These are phyloP conservation scores for Yamadazyma sp. DNA, from an alignment of 1,139 yeast genomes.

Conservation along the genomic window DNA sequence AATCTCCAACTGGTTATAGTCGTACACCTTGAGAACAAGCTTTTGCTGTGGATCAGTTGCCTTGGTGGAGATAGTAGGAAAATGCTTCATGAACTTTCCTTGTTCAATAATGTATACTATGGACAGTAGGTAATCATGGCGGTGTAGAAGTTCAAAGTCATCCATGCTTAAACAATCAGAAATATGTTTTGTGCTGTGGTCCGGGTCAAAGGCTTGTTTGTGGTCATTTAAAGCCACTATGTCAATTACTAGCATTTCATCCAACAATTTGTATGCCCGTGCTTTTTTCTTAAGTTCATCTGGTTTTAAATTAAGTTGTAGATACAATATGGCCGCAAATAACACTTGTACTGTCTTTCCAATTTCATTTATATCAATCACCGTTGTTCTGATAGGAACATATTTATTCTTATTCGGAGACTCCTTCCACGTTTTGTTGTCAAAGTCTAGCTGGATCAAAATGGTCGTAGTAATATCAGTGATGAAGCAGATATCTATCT, in stretches of 20 bases:
- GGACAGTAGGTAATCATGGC: too few relatives aligned
- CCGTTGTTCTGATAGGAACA: background rate
- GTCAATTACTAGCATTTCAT: background rate
- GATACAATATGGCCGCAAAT: background rate
- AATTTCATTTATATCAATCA: background rate
- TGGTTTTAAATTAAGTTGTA: background rate
- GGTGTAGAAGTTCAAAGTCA: too few relatives aligned
- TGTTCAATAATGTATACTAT: too few relatives aligned
- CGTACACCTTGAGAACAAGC: too few relatives aligned
- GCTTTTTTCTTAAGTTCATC: background rate
- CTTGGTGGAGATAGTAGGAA: too few relatives aligned
- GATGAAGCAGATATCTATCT: background rate
- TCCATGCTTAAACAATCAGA: too few relatives aligned
- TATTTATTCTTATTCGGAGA: background rate
- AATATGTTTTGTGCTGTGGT: too few relatives aligned
- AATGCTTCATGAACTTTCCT: too few relatives aligned
- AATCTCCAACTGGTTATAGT: background rate
- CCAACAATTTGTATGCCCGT: background rate
- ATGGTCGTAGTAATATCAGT: background rate
- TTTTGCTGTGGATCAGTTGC: too few relatives aligned
- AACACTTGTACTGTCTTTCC: background rate
- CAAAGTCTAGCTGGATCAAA: background rate
- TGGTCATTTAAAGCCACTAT: background rate
- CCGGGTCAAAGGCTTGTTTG: too few relatives aligned
- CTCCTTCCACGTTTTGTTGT: background rate